Evolutionary conservation across 179 eudicot species (phyloP), one percentile per base, ranked within the genome.

Genomic region (Beta lomatogona): DNA sequence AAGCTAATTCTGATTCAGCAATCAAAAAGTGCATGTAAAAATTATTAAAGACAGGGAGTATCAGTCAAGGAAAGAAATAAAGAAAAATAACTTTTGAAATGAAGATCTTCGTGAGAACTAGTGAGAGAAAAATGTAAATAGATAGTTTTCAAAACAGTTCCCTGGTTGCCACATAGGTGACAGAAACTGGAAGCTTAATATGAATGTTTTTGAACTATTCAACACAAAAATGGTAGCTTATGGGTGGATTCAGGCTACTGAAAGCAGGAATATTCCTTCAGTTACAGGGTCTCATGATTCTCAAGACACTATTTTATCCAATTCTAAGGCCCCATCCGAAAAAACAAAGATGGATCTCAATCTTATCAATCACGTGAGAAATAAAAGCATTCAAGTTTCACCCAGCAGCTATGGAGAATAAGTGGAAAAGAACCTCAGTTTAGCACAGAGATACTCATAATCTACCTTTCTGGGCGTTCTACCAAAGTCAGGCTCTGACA

Each of bases 381-480:
- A 57, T 57, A 2, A 57, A 57, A 57, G 19, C 21, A 11, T 5
- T n/a, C 25, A 5, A 1, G 3, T 45, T 44, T 70, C 19, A 45
- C 21, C 73, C 15, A 9, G 25, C 54, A 45, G 73, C 71, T 67
- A 14, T 70, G 25, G 13, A 45, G 7, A 45, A 11, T 22, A n/a
- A 9, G 21, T 5, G 14, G 10, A 63, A 22, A 73, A 75, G 13
- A 52, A 25, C 31, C 19, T n/a, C 28, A 52, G 70, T 10, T 68
- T 58, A 67, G 63, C 11, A 76, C 46, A 44, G 21, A 67, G 48
- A 22, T 13, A 58, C 16, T n/a, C 61, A 75, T 6, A 63, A 54
- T 77, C 13, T 85, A 85, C 87, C 89, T 88, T 79, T 59, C 83
- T 87, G 18, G 91, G 91, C 22, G 85, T 87, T 82, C 88, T 85